A percentile compares a stretch with the other conserved stretches of the same genome.
Conservation (phyloP, 1,284 basidiomycete genomes). For the Limonomyces culmigenus region DNA sequence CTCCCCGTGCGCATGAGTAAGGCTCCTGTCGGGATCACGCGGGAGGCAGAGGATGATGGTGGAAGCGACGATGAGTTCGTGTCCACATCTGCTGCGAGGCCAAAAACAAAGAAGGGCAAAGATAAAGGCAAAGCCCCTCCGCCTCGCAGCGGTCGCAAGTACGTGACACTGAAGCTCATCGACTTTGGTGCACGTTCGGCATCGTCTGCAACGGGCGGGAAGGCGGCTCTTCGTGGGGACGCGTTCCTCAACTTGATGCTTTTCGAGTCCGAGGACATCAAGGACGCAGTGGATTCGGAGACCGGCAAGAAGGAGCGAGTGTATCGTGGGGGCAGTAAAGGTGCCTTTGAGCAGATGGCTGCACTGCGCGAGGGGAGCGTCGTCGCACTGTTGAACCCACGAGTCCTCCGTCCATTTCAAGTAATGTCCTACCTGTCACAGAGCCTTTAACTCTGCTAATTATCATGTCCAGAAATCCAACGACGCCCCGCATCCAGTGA, state of each 20-base stretch:
- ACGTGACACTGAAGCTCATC: slow-evolving; percentile 74
- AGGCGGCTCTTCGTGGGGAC: slow-evolving; percentile 55
- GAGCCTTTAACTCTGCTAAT: background rate
- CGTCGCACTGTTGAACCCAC: slow-evolving; percentile 79
- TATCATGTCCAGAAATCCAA: slow-evolving; percentile 22
- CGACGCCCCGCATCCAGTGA: slow-evolving; percentile 54
- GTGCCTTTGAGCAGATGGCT: slow-evolving; percentile 81
- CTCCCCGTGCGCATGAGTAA: slow-evolving; percentile 53
- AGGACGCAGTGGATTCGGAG: slow-evolving; percentile 27
- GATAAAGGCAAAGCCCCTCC: slow-evolving; percentile 20
- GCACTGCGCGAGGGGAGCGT: slow-evolving; percentile 81
- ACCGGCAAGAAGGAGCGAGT: slow-evolving; percentile 33
- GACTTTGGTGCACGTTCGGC: slow-evolving; percentile 53
- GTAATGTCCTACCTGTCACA: slow-evolving; percentile 22
- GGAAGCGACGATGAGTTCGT: slow-evolving; percentile 7
- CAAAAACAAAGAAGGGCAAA: too few relatives aligned
- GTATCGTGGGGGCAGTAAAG: slow-evolving; percentile 78
- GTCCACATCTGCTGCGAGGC: background rate
- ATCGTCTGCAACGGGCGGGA: slow-evolving; percentile 34
- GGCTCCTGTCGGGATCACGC: slow-evolving; percentile 37
- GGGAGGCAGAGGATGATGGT: slow-evolving; percentile 15
- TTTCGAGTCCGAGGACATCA: slow-evolving; percentile 64
- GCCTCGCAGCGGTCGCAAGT: slow-evolving; percentile 48
- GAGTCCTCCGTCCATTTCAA: slow-evolving; percentile 71
- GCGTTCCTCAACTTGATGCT: slow-evolving; percentile 70